Conservation (phyloP, 805 yeast genomes). For the Kluyveromyces nonfermentans region DNA sequence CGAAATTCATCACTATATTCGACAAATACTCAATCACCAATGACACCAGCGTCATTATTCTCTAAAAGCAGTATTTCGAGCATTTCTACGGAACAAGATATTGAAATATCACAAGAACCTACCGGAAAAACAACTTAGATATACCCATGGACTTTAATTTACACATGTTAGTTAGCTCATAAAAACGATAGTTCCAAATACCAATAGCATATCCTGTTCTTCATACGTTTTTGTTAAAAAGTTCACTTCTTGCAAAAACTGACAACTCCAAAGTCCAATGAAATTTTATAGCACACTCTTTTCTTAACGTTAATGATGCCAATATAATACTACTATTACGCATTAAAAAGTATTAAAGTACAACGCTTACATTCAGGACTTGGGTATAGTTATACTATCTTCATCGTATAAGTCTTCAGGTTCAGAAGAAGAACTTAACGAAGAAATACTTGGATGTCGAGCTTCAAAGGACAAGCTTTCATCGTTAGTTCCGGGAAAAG, state of each 20-base stretch:
- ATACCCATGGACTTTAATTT: background rate
- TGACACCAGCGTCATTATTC: slow-evolving; percentile 2
- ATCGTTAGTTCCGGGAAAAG: background rate
- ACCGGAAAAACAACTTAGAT: background rate
- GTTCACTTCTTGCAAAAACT: too few relatives aligned
- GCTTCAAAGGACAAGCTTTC: background rate
- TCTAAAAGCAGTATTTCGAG: slow-evolving; percentile 1
- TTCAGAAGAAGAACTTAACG: background rate
- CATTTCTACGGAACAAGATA: background rate
- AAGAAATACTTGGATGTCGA: background rate
- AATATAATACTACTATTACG: background rate
- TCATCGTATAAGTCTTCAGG: background rate
- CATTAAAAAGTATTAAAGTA: background rate
- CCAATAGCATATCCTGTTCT: background rate
- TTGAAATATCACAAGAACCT: background rate
- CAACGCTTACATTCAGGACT: background rate
- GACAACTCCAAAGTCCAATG: too few relatives aligned
- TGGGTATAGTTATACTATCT: background rate
- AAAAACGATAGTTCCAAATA: background rate
- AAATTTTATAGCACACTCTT: too few relatives aligned
- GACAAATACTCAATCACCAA: background rate
- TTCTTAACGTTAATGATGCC: too few relatives aligned
- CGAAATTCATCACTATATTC: background rate
- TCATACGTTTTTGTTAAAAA: background rate
- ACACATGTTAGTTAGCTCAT: background rate